Conservation (phyloP, 129 eudicot species). For the Flaveria brownii region DNA sequence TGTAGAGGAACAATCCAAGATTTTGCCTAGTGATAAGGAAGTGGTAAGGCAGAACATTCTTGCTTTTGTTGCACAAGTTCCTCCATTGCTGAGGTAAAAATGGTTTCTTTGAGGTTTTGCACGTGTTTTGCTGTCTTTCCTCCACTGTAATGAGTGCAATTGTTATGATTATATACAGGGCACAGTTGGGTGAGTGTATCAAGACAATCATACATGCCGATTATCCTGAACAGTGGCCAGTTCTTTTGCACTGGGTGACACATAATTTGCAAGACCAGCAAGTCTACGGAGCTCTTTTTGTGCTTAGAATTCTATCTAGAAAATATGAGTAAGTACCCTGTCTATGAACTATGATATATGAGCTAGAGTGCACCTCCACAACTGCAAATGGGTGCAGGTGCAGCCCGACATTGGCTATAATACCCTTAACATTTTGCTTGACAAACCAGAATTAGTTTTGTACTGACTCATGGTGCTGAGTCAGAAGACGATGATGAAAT, state of each 20-base stretch:
- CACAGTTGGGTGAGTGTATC: slow-evolving; percentile 92
- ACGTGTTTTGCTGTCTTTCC: background rate
- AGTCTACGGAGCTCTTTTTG: slow-evolving; percentile 89
- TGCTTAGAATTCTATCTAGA: slow-evolving; percentile 81
- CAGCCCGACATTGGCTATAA: too few relatives aligned
- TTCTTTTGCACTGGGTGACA: slow-evolving; percentile 88
- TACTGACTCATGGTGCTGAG: background rate
- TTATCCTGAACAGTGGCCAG: slow-evolving; percentile 97
- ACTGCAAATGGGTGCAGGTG: background rate
- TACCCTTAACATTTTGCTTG: background rate
- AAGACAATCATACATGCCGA: slow-evolving; percentile 85
- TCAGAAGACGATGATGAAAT: background rate
- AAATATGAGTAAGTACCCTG: slow-evolving; percentile 79
- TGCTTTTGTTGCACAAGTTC: slow-evolving; percentile 68
- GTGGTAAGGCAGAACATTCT: slow-evolving; percentile 88
- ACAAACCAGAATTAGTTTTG: slow-evolving; percentile 5
- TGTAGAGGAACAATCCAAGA: slow-evolving; percentile 74
- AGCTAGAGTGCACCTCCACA: background rate
- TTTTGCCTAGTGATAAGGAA: slow-evolving; percentile 70
- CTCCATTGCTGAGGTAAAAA: slow-evolving; percentile 74
- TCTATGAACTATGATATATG: slow-evolving; percentile 3
- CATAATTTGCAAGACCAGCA: slow-evolving; percentile 86
- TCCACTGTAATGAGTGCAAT: background rate
- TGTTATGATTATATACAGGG: slow-evolving; percentile 46
- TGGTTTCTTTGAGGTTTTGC: background rate